phyloP scores from a whole-genome alignment of 495 filamentous ascomycete genomes.

The Chlorociboria aeruginascens region DNA sequence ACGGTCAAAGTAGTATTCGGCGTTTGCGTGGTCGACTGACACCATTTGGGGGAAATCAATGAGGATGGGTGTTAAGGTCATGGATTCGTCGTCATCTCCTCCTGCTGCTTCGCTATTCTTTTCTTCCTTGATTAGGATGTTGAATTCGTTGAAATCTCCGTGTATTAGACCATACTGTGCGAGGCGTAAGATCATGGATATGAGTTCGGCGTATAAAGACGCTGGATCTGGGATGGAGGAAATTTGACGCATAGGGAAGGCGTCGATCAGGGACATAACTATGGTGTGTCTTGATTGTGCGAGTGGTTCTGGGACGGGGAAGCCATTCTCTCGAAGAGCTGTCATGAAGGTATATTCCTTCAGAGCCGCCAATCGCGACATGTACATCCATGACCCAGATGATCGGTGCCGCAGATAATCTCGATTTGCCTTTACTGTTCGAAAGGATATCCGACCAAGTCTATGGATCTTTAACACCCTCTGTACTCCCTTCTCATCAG shows the following conservation, averaged over 20 bases:
- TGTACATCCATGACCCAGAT: constrained; percentile 90
- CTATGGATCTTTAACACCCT: constrained; percentile 86
- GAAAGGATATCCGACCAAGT: constrained; percentile 92
- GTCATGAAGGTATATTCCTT: constrained; percentile 93
- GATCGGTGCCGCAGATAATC: constrained; percentile 83
- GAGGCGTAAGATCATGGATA: constrained; percentile 72
- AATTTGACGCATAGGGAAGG: constrained; percentile 79
- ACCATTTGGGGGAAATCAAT: constrained; percentile 99
- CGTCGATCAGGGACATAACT: constrained; percentile 84
- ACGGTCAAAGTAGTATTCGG: constrained; percentile 89
- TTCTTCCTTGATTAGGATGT: constrained; percentile 80
- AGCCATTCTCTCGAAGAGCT: constrained; percentile 66
- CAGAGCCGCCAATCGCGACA: constrained; percentile 79
- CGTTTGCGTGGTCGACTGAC: constrained; percentile 86
- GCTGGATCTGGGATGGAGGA: constrained; percentile 67
- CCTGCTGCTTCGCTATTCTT: constrained; percentile 18
- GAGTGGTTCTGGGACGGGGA: constrained; percentile 79
- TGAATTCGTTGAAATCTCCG: constrained; percentile 99
- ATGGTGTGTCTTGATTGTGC: constrained; percentile 86
- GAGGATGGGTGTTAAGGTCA: constrained; percentile 53
- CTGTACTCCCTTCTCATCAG: constrained; percentile 51
- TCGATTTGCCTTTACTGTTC: constrained; percentile 86
- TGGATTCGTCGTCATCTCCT: constrained; percentile 12
- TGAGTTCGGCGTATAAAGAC: constrained; percentile 73
- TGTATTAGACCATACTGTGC: constrained; percentile 89